A percentile compares a stretch with the other conserved stretches of the same genome.
Evolutionary conservation across 108 stramenopile genomes (phyloP).

Genomic region (Cyclotella cryptica): DNA sequence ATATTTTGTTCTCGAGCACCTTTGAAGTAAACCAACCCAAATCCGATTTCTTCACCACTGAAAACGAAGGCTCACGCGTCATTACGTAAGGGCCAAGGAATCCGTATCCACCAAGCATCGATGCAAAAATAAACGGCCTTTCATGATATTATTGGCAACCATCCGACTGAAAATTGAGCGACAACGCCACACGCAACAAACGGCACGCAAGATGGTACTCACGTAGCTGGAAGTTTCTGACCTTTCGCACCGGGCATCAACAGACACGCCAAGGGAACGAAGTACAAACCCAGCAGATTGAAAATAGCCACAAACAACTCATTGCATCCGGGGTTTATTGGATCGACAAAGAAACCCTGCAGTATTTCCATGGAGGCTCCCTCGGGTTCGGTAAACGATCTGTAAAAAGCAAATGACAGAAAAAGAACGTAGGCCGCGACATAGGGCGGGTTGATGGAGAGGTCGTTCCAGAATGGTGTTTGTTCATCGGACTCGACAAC

Average conservation of each 20-base stretch:
- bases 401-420: slow-evolving; percentile 35
- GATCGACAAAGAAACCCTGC: slow-evolving; percentile 58
- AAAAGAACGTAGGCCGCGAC: slow-evolving; percentile 51
- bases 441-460: slow-evolving; percentile 50
- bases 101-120: slow-evolving; percentile 59
- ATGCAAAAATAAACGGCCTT: slow-evolving; percentile 61
- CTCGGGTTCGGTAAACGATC: slow-evolving; percentile 24
- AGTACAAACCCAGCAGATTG: slow-evolving; percentile 64
- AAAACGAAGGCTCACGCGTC: slow-evolving; percentile 51
- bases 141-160: not conserved
- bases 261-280: slow-evolving; percentile 63
- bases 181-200: not conserved
- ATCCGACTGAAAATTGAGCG: not conserved
- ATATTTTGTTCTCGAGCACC: slow-evolving; percentile 68
- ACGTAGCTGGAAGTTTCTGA: slow-evolving; percentile 53
- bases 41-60: slow-evolving; percentile 31
- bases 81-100: slow-evolving; percentile 60
- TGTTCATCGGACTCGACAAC: slow-evolving; percentile 14
- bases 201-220: not conserved
- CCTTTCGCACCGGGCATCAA: slow-evolving; percentile 58
- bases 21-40: slow-evolving; percentile 72
- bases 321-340: slow-evolving; percentile 64
- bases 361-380: slow-evolving; percentile 57
- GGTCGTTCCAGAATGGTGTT: slow-evolving; percentile 6
- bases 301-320: slow-evolving; percentile 67